Evolutionary conservation across 805 yeast species (phyloP).

Genomic region (Sugiyamaella chiloensis): DNA sequence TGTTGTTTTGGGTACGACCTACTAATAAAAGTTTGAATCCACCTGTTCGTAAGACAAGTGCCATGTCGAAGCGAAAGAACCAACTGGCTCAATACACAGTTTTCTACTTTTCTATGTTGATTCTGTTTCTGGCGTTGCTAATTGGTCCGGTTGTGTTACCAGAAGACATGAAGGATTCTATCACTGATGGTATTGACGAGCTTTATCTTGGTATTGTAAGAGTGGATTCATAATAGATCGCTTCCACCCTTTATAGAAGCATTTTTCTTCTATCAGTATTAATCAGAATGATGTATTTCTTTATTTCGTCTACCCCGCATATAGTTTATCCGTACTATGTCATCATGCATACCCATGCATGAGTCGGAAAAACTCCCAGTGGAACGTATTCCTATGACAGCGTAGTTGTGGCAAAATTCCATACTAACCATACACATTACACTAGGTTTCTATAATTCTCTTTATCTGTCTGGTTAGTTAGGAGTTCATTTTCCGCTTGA

Average conservation of each 20-base stretch:
- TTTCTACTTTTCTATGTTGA: conserved; percentile 58
- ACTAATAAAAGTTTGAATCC: conserved; percentile 65
- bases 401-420: too few species aligned
- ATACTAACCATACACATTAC: too few species aligned
- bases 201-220: conserved; percentile 33
- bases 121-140: conserved; percentile 61
- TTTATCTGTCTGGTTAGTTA: too few species aligned
- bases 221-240: too few species aligned
- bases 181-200: conserved; percentile 24
- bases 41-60: conserved; percentile 24
- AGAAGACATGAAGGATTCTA: background rate
- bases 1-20: conserved; percentile 95
- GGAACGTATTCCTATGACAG: too few species aligned
- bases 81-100: conserved; percentile 79
- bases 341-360: conserved; percentile 1
- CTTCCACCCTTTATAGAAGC: too few species aligned
- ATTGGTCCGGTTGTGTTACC: conserved; percentile 72
- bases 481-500: too few species aligned
- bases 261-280: too few species aligned
- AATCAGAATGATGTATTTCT: too few species aligned
- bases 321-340: background rate
- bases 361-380: conserved; percentile 2
- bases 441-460: too few species aligned
- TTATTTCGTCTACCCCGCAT: conserved; percentile 3
- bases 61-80: conserved; percentile 47